Evolutionary conservation across 2,329 filamentous ascomycete species (phyloP).

Genomic region (Malbranchea zuffiana): DNA sequence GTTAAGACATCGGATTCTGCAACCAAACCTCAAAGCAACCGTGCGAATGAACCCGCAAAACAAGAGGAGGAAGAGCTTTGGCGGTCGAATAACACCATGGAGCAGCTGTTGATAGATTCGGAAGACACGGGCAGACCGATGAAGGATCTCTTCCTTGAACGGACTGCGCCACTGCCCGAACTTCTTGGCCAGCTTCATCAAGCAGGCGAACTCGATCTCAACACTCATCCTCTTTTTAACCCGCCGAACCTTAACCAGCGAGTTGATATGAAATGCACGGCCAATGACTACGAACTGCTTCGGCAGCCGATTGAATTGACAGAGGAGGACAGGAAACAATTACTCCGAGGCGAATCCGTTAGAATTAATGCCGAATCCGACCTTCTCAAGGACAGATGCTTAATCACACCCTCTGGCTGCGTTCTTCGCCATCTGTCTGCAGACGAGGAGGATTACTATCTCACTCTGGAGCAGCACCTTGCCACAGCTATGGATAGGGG

Average conservation of each 20-base stretch:
- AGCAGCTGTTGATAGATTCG: constrained; percentile 31
- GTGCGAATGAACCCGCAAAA: constrained; percentile 12
- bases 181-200: constrained; percentile 32
- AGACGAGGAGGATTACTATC: constrained; percentile 37
- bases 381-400: constrained; percentile 31
- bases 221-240: constrained; percentile 32
- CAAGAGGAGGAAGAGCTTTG: constrained; percentile 26
- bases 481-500: constrained; percentile 23
- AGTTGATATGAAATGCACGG: constrained; percentile 33
- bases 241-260: constrained; percentile 32
- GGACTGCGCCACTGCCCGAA: constrained; percentile 29
- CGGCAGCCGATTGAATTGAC: constrained; percentile 32
- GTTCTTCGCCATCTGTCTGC: constrained; percentile 35
- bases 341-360: constrained; percentile 34
- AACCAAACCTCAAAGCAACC: constrained; percentile 2
- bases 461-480: constrained; percentile 34
- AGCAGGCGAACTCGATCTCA: constrained; percentile 27
- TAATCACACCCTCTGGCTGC: constrained; percentile 37
- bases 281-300: constrained; percentile 31
- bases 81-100: constrained; percentile 31
- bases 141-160: constrained; percentile 33
- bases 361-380: constrained; percentile 27
- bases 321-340: constrained; percentile 32
- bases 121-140: constrained; percentile 25
- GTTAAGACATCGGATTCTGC: not conserved